These are phyloP conservation scores for Ilyonectria sp. DNA, from an alignment of 2,329 filamentous ascomycete species.

Conservation along the genomic window DNA sequence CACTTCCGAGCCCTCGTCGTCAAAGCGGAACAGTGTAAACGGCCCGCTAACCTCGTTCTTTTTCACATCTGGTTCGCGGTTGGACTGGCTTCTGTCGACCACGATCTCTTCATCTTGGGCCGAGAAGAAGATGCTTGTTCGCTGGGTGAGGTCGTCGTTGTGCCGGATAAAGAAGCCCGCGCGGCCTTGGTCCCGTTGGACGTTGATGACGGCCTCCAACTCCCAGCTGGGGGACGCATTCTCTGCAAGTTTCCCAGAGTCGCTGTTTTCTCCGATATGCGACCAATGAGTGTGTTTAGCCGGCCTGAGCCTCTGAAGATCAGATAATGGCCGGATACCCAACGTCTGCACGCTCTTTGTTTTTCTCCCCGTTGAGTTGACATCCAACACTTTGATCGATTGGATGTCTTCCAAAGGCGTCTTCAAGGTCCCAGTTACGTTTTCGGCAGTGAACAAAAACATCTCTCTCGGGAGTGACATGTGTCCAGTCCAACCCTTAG, in stretches of 20 bases:
- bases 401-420: slow-evolving; percentile 58
- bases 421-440: slow-evolving; percentile 55
- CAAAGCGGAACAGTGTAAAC: slow-evolving; percentile 60
- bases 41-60: slow-evolving; percentile 56
- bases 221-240: slow-evolving; percentile 41
- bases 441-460: slow-evolving; percentile 54
- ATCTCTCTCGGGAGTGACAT: slow-evolving; percentile 63
- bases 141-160: slow-evolving; percentile 45
- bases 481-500: slow-evolving; percentile 65
- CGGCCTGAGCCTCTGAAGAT: slow-evolving; percentile 41
- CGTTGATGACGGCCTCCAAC: slow-evolving; percentile 43
- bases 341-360: slow-evolving; percentile 60
- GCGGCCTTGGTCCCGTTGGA: slow-evolving; percentile 20
- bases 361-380: background rate
- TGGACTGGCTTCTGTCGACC: slow-evolving; percentile 56
- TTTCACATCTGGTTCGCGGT: slow-evolving; percentile 50
- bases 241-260: slow-evolving; percentile 3
- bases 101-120: slow-evolving; percentile 56
- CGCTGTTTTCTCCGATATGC: background rate
- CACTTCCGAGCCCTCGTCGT: slow-evolving; percentile 28
- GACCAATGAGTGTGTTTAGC: slow-evolving; percentile 34
- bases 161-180: slow-evolving; percentile 47
- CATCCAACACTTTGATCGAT: slow-evolving; percentile 53
- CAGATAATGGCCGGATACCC: slow-evolving; percentile 51
- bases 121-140: slow-evolving; percentile 58